A percentile compares a stretch with the other conserved stretches of the same genome.
Conservation (phyloP, 2,329 filamentous ascomycete genomes). For the Berkeleyomyces basicola region DNA sequence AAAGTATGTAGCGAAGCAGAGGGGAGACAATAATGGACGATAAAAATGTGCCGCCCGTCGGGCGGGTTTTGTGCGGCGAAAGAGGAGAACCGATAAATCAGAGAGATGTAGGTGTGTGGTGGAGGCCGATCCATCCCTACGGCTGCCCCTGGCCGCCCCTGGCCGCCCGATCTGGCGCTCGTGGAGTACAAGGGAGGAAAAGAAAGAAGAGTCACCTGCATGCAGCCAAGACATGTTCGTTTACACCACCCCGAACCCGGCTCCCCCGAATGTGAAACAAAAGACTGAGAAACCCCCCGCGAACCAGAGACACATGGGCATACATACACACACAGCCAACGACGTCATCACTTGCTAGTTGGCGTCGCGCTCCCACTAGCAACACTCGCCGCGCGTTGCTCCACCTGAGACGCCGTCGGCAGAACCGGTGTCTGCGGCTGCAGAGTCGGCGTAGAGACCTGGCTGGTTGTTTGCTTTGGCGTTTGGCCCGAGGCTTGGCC, state of each 20-base stretch:
- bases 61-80: background rate
- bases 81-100: too few species aligned
- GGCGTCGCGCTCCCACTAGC: conserved; percentile 26
- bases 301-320: too few species aligned
- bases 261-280: too few species aligned
- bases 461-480: background rate
- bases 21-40: background rate
- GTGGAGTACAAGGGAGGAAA: background rate
- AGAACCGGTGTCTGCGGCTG: conserved; percentile 7
- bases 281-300: too few species aligned
- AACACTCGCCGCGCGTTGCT: conserved; percentile 19
- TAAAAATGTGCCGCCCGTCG: background rate
- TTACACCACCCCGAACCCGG: too few species aligned
- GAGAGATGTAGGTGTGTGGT: too few species aligned
- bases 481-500: background rate
- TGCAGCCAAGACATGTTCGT: too few species aligned
- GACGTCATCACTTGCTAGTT: conserved; percentile 1
- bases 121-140: too few species aligned
- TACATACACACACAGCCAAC: background rate
- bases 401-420: background rate
- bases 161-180: background rate
- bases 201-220: background rate
- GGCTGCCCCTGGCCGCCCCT: too few species aligned
- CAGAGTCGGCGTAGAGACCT: background rate
- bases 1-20: background rate